Percentiles rank a stretch among this genome's conserved stretches.
phyloP scores from a whole-genome alignment of 148 eudicot species.

The Amaranthus palmeri region DNA sequence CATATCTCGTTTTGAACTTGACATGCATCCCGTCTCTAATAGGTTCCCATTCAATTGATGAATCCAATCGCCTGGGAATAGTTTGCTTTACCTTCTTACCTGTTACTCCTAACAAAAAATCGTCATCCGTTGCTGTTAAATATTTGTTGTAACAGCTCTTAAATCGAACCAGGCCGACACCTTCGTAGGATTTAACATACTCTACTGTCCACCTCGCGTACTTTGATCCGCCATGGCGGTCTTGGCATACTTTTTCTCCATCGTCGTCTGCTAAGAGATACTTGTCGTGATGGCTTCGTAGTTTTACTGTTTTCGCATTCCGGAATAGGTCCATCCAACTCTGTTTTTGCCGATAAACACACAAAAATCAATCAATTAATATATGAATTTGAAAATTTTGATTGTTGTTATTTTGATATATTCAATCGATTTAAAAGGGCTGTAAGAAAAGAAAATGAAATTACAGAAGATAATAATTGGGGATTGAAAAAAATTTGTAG shows the following conservation, averaged over 20 bases:
- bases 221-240: conserved; percentile 38
- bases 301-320: conserved; percentile 52
- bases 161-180: conserved; percentile 35
- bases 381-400: too few relatives aligned
- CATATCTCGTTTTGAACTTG: conserved; percentile 60
- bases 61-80: conserved; percentile 43
- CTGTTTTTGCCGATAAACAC: neutral
- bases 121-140: conserved; percentile 61
- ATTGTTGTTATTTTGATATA: too few relatives aligned
- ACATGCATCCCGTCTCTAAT: conserved; percentile 56
- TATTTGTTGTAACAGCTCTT: conserved; percentile 58
- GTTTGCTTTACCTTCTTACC: conserved; percentile 66
- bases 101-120: conserved; percentile 50
- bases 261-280: conserved; percentile 57
- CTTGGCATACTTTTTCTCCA: conserved; percentile 53
- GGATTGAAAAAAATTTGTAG: neutral
- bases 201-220: conserved; percentile 67
- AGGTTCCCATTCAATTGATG: conserved; percentile 84
- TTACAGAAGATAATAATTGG: neutral
- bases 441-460: too few relatives aligned
- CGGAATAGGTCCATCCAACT: conserved; percentile 32
- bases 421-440: too few relatives aligned
- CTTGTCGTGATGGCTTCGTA: conserved; percentile 62
- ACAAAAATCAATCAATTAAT: neutral
- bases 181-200: conserved; percentile 34